These are phyloP conservation scores for Sclerospora graminicola DNA, from an alignment of 352 stramenopile species.

Conservation along the genomic window DNA sequence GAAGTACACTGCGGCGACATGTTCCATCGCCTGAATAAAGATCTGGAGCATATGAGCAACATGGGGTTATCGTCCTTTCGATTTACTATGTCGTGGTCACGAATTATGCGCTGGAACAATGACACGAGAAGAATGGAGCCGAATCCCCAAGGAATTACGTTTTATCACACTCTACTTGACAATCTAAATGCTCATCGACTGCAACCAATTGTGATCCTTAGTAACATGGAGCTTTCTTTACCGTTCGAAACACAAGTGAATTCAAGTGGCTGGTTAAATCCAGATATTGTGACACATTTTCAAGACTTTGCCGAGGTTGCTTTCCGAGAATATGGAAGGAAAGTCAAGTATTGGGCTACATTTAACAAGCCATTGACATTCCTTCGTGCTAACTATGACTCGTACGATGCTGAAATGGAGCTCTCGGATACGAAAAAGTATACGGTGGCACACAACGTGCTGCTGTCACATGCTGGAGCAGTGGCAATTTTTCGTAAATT, in stretches of 20 bases:
- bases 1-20: too few species aligned
- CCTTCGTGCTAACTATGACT: constrained; percentile 27
- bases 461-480: constrained; percentile 82
- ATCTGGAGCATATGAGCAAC: constrained; percentile 80
- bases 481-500: constrained; percentile 73
- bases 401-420: constrained; percentile 34
- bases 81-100: constrained; percentile 30
- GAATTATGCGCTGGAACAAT: constrained; percentile 22
- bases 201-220: constrained; percentile 87
- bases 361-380: constrained; percentile 91
- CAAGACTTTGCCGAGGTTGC: constrained; percentile 77
- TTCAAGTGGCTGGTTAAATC: constrained; percentile 40
- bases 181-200: constrained; percentile 59
- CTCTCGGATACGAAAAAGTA: constrained; percentile 31
- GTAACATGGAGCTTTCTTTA: constrained; percentile 92
- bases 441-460: constrained; percentile 71
- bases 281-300: constrained; percentile 48
- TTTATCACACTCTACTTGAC: constrained; percentile 85
- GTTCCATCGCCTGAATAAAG: constrained; percentile 70
- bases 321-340: constrained; percentile 85
- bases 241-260: constrained; percentile 51
- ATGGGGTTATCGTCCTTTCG: constrained; percentile 86
- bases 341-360: constrained; percentile 90
- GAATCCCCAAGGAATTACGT: constrained; percentile 16
- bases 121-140: constrained; percentile 8